phyloP scores from a whole-genome alignment of 495 filamentous ascomycete species.

The Trichoderma asperelloides region DNA sequence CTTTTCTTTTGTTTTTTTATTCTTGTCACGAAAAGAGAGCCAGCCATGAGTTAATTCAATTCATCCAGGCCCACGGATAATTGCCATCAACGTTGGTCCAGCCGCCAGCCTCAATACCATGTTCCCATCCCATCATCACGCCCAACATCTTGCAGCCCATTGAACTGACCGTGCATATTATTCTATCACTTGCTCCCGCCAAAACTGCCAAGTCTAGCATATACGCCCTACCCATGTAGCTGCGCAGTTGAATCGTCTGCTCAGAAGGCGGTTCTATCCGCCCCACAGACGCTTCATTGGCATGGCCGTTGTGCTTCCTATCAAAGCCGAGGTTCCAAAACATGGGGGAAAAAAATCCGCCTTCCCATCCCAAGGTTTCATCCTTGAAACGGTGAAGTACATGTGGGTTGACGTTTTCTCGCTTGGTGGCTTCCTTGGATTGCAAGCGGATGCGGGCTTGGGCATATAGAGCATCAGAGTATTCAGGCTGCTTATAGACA shows the following conservation, averaged over 20 bases:
- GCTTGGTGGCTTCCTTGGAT: conserved; percentile 40
- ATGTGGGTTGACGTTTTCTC: conserved; percentile 20
- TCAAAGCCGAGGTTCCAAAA: conserved; percentile 56
- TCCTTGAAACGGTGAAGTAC: conserved; percentile 51
- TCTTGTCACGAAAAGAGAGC: background rate
- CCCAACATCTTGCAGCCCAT: conserved; percentile 59
- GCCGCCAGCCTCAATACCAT: conserved; percentile 39
- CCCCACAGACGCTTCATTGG: conserved; percentile 13
- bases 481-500: conserved; percentile 50
- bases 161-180: conserved; percentile 59
- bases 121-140: conserved; percentile 75
- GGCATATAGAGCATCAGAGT: conserved; percentile 40
- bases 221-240: conserved; percentile 61
- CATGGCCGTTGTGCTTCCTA: conserved; percentile 22
- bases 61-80: conserved; percentile 45
- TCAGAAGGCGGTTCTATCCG: conserved; percentile 30
- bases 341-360: conserved; percentile 61
- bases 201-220: conserved; percentile 62
- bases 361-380: conserved; percentile 63
- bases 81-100: conserved; percentile 72
- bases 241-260: conserved; percentile 47
- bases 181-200: conserved; percentile 46
- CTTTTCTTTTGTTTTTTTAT: background rate
- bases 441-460: conserved; percentile 60
- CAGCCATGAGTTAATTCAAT: conserved; percentile 14